A percentile compares a stretch with the other conserved stretches of the same genome.
These are phyloP conservation scores for Neltuma alba DNA, from an alignment of 306 rosid genomes.

Conservation along the genomic window DNA sequence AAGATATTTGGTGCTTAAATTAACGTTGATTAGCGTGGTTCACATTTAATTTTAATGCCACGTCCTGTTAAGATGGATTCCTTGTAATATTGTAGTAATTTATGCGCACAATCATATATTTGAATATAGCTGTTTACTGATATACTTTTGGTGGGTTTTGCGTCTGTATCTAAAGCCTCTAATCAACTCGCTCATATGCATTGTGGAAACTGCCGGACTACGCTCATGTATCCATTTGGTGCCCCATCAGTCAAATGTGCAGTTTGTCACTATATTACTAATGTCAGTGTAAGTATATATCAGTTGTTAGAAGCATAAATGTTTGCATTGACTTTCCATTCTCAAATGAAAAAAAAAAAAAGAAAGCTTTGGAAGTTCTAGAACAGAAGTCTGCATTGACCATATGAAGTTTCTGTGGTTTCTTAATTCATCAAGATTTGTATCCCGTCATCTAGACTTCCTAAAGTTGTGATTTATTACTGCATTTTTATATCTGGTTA, in stretches of 20 bases:
- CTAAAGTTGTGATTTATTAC: slow-evolving; percentile 1
- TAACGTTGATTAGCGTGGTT: slow-evolving; percentile 25
- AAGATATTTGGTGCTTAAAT: slow-evolving; percentile 9
- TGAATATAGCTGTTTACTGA: slow-evolving; percentile 37
- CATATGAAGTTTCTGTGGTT: background rate
- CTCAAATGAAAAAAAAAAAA: background rate
- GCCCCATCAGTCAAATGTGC: slow-evolving; percentile 99
- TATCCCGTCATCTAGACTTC: background rate
- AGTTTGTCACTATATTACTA: slow-evolving; percentile 87
- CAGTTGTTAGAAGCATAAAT: background rate
- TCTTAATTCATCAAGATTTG: background rate
- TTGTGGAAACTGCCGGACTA: slow-evolving; percentile 94
- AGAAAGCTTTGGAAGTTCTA: background rate
- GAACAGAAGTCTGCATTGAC: background rate
- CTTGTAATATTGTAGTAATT: slow-evolving; percentile 26
- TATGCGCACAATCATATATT: slow-evolving; percentile 18
- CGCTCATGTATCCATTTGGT: slow-evolving; percentile 91
- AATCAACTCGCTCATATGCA: slow-evolving; percentile 81
- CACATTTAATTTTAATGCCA: slow-evolving; percentile 15
- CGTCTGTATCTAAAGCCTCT: slow-evolving; percentile 51
- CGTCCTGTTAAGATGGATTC: slow-evolving; percentile 11
- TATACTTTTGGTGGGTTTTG: slow-evolving; percentile 36
- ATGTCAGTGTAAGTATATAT: slow-evolving; percentile 69
- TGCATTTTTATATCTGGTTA: slow-evolving; percentile 5
- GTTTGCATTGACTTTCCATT: slow-evolving; percentile 4